phyloP scores from a whole-genome alignment of 352 stramenopile genomes.

The Phytophthora hibernalis region DNA sequence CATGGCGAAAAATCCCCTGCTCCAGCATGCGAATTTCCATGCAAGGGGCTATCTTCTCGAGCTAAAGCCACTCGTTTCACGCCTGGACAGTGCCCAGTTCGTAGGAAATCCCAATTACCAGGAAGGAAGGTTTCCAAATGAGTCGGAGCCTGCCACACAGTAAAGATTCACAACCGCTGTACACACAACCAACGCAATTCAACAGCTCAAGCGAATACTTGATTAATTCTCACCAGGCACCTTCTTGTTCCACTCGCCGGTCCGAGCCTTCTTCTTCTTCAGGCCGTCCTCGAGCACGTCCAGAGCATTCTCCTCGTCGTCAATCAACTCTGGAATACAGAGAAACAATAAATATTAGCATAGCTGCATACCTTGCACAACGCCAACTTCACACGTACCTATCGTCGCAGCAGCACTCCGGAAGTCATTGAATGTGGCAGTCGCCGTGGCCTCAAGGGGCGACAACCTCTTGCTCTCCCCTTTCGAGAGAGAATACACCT shows the following conservation, averaged over 20 bases:
- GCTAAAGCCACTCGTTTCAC: no score
- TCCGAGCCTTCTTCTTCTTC: slow-evolving; percentile 87
- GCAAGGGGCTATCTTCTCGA: no score
- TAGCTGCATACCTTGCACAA: background rate
- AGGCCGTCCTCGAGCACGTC: slow-evolving; percentile 73
- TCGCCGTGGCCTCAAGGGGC: slow-evolving; percentile 18
- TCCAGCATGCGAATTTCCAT: no score
- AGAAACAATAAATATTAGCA: slow-evolving; percentile 18
- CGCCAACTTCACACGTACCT: slow-evolving; percentile 41
- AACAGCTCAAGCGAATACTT: slow-evolving; percentile 20
- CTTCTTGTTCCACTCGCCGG: slow-evolving; percentile 53
- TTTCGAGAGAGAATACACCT: slow-evolving; percentile 56
- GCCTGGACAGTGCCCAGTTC: no score
- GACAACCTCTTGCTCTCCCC: slow-evolving; percentile 31
- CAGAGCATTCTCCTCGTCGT: slow-evolving; percentile 51
- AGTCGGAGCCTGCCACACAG: no score
- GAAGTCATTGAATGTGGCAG: slow-evolving; percentile 49
- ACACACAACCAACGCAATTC: background rate
- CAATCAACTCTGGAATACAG: slow-evolving; percentile 47
- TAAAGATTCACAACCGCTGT: background rate
- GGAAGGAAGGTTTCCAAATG: no score
- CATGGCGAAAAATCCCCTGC: background rate
- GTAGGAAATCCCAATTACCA: no score
- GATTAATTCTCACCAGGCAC: slow-evolving; percentile 34
- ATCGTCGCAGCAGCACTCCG: slow-evolving; percentile 57